These are phyloP conservation scores for Naganishia cerealis DNA, from an alignment of 1,284 basidiomycete genomes.

Conservation along the genomic window DNA sequence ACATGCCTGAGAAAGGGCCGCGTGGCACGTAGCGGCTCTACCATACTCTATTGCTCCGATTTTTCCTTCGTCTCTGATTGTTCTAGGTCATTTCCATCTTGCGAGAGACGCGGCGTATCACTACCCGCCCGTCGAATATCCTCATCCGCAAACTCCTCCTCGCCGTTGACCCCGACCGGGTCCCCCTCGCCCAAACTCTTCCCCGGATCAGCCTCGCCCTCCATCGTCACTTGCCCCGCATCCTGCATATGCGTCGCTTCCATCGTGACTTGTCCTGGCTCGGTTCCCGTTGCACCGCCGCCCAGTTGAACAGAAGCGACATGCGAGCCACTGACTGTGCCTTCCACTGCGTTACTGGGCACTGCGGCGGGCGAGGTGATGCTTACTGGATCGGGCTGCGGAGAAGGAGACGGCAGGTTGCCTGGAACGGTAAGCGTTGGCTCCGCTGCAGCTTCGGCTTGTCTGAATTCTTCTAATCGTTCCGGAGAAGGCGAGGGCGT, in stretches of 20 bases:
- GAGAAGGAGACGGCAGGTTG: conserved; percentile 18
- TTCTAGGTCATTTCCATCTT: background rate
- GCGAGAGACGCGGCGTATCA: background rate
- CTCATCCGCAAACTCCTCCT: conserved; percentile 30
- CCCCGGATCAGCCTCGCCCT: conserved; percentile 24
- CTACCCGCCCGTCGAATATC: conserved; percentile 22
- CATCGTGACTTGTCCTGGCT: conserved; percentile 6
- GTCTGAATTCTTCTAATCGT: conserved; percentile 15
- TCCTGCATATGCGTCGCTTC: background rate
- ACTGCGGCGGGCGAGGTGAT: background rate
- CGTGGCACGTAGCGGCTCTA: too few relatives aligned
- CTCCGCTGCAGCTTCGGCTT: background rate
- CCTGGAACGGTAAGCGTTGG: conserved; percentile 3
- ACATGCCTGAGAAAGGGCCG: too few relatives aligned
- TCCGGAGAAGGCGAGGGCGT: conserved; percentile 16
- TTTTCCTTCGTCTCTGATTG: background rate
- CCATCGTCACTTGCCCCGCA: conserved; percentile 17
- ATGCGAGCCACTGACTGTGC: conserved; percentile 3
- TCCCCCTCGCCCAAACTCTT: conserved; percentile 28
- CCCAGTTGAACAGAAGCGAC: conserved; percentile 16
- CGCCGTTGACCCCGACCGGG: conserved; percentile 26
- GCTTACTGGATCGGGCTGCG: conserved; percentile 8
- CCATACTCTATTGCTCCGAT: conserved; percentile 15
- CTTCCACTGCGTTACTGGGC: conserved; percentile 19
- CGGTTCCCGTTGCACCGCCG: background rate